Conservation (phyloP, 129 eudicot species). For the Rutidosis leptorrhynchoides region DNA sequence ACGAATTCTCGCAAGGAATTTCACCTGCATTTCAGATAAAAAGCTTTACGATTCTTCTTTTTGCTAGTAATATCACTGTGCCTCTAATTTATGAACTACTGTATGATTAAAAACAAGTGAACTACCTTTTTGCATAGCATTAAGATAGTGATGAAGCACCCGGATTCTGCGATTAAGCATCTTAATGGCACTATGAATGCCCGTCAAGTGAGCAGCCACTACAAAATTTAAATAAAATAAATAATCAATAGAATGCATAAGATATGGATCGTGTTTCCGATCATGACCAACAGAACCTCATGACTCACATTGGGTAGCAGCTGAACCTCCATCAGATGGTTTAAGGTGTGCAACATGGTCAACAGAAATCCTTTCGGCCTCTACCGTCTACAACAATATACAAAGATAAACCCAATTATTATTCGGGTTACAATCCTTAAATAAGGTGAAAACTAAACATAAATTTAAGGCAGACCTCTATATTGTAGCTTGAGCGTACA, state of each 20-base stretch:
- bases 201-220: conserved; percentile 99
- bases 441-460: not conserved
- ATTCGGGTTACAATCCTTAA: conserved; percentile 2
- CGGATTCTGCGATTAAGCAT: conserved; percentile 93
- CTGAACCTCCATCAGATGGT: conserved; percentile 99
- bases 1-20: conserved; percentile 68
- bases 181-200: conserved; percentile 97
- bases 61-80: conserved; percentile 16
- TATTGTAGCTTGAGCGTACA: conserved; percentile 88
- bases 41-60: conserved; percentile 37
- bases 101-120: not conserved
- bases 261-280: not conserved
- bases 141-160: conserved; percentile 87
- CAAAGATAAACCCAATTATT: conserved; percentile 6
- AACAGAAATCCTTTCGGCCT: conserved; percentile 94
- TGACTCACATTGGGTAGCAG: conserved; percentile 88
- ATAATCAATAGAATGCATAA: not conserved
- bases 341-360: conserved; percentile 96
- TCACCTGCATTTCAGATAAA: conserved; percentile 55
- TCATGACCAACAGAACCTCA: not conserved
- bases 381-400: conserved; percentile 64
- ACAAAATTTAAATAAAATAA: conserved; percentile 13
- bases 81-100: not conserved
- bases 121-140: conserved; percentile 85
- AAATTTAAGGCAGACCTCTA: conserved; percentile 56